phyloP scores from a whole-genome alignment of 768 basidiomycete genomes.

The Suillus subluteus region DNA sequence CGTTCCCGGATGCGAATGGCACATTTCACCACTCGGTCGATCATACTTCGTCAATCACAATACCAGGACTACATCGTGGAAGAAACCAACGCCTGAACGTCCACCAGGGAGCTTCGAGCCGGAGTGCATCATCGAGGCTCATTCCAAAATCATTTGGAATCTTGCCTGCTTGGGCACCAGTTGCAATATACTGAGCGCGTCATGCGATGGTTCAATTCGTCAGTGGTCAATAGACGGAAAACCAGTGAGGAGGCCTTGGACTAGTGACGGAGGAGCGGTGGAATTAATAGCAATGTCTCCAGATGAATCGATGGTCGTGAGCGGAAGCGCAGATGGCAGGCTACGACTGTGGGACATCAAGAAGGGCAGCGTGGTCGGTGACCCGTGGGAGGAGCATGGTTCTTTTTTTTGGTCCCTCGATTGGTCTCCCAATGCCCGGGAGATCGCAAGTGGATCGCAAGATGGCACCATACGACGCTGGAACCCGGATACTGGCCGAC shows the following conservation, averaged over 20 bases:
- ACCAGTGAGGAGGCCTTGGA: neutral
- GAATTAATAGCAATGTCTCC: neutral
- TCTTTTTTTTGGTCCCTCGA: too few relatives aligned
- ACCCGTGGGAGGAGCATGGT: too few relatives aligned
- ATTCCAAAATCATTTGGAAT: neutral
- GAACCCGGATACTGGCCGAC: neutral
- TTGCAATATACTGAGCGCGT: neutral
- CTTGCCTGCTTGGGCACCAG: neutral
- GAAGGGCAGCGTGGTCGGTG: too few relatives aligned
- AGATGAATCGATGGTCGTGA: neutral
- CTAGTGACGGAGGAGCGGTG: neutral
- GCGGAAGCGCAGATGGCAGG: neutral
- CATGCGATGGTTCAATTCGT: neutral
- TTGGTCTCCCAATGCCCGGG: too few relatives aligned
- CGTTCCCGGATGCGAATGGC: neutral
- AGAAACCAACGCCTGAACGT: neutral
- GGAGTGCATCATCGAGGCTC: neutral
- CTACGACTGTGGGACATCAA: neutral
- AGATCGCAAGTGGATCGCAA: neutral
- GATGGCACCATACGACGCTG: neutral
- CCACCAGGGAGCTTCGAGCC: neutral
- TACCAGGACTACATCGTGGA: neutral
- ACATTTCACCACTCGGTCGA: neutral
- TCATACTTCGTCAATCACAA: constrained; percentile 4
- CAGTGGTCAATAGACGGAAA: neutral